Evolutionary conservation across 371 early-diverging fungal species (phyloP).

Genomic region (Conidiobolus incongruus): DNA sequence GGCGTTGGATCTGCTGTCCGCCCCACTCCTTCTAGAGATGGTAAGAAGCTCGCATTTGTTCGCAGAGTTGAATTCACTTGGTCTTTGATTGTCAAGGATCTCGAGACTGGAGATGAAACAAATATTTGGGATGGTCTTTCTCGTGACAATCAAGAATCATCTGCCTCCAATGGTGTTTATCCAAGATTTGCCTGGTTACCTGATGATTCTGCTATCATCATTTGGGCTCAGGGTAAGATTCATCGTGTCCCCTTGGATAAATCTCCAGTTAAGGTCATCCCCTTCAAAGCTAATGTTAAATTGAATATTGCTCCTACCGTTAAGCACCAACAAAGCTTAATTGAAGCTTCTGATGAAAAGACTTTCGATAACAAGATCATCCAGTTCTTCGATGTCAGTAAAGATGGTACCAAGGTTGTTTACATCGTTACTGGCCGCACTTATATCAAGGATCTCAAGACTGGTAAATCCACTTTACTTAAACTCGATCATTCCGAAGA

Average conservation of each 20-base stretch:
- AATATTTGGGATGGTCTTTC: neutral
- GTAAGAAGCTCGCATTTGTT: too few relatives aligned
- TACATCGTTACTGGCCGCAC: neutral
- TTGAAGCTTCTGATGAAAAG: neutral
- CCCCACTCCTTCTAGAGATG: neutral
- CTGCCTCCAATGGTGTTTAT: neutral
- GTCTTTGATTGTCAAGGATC: neutral
- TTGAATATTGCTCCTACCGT: neutral
- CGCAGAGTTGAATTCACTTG: neutral
- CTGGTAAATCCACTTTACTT: neutral
- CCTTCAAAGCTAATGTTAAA: neutral
- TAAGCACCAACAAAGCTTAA: neutral
- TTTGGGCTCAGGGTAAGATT: neutral
- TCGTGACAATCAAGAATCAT: neutral
- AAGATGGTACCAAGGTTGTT: neutral
- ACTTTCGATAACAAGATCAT: neutral
- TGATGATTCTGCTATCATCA: neutral
- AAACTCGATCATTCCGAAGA: neutral
- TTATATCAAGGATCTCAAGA: neutral
- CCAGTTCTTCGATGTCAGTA: neutral
- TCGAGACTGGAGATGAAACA: neutral
- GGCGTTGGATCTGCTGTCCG: neutral
- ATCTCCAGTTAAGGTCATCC: neutral
- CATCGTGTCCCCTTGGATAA: neutral
- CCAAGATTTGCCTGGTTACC: neutral